Evolutionary conservation across 208 protist species (phyloP).

Genomic region (Leishmania mexicana): DNA sequence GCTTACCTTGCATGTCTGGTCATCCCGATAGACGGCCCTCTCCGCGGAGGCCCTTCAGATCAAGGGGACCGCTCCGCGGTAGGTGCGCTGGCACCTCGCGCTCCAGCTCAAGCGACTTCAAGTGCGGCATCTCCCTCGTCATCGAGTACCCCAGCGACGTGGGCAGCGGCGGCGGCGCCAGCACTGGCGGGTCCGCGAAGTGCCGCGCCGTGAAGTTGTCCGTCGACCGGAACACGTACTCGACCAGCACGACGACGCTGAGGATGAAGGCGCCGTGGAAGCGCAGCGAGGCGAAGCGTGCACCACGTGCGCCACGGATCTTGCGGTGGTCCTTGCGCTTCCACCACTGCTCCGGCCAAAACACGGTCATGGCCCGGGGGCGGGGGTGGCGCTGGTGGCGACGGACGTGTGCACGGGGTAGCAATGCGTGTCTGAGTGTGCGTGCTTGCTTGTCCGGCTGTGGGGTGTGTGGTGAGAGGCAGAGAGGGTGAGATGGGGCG

Average conservation of each 20-base stretch:
- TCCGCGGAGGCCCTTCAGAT: conserved; percentile 10
- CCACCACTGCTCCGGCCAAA: conserved; percentile 56
- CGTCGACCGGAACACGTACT: conserved; percentile 62
- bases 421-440: background rate
- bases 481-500: background rate
- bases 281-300: conserved; percentile 52
- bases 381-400: background rate
- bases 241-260: conserved; percentile 40
- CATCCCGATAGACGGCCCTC: background rate
- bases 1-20: background rate
- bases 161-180: conserved; percentile 57
- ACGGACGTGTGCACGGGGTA: background rate
- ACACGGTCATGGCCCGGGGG: conserved; percentile 36
- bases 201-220: conserved; percentile 38
- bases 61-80: conserved; percentile 28
- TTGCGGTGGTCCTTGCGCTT: conserved; percentile 64
- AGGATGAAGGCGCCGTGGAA: conserved; percentile 60
- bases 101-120: conserved; percentile 55
- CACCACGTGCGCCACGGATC: conserved; percentile 57
- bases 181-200: conserved; percentile 49
- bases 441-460: too few species aligned
- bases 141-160: conserved; percentile 48
- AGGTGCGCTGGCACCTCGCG: conserved; percentile 39
- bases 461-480: background rate
- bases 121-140: conserved; percentile 69